phyloP scores from a whole-genome alignment of 1,139 yeast species.

The Hyphopichia fennica region DNA sequence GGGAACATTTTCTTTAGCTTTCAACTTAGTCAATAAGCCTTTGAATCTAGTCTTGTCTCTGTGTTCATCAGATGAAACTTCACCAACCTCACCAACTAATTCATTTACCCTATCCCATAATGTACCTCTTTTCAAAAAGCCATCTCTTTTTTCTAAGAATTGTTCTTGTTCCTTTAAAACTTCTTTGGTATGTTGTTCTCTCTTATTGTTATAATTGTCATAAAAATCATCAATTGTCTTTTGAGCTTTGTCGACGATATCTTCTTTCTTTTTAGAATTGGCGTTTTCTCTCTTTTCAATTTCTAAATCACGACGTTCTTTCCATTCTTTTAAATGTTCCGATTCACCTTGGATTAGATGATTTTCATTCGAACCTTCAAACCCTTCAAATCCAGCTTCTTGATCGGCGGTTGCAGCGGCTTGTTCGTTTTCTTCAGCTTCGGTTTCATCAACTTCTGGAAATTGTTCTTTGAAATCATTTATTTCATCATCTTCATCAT shows the following conservation, averaged over 20 bases:
- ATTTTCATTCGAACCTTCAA: constrained; percentile 13
- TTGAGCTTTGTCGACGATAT: constrained; percentile 75
- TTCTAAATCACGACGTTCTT: constrained; percentile 77
- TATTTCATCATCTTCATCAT: constrained; percentile 65
- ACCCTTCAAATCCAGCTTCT: constrained; percentile 34
- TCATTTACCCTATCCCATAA: constrained; percentile 85
- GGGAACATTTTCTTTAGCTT: constrained; percentile 72
- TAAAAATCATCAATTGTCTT: constrained; percentile 90
- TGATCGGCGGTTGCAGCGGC: constrained; percentile 5
- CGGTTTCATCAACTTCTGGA: constrained; percentile 53
- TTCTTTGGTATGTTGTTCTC: constrained; percentile 66
- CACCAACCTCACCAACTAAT: constrained; percentile 45
- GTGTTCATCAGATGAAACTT: constrained; percentile 41
- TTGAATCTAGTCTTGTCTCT: constrained; percentile 74
- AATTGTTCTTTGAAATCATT: constrained; percentile 66
- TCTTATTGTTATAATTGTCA: constrained; percentile 86
- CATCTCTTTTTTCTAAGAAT: constrained; percentile 76
- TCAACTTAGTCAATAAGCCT: constrained; percentile 61
- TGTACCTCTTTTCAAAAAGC: constrained; percentile 71
- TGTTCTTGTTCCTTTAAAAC: constrained; percentile 69
- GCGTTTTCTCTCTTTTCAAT: constrained; percentile 79
- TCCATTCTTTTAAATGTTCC: constrained; percentile 74
- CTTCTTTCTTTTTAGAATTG: constrained; percentile 64
- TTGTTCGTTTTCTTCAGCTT: constrained; percentile 16
- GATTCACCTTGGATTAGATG: constrained; percentile 42